Base-by-base conservation (phyloP, 495 filamentous ascomycete genomes). In the Neurospora discreta region DNA sequence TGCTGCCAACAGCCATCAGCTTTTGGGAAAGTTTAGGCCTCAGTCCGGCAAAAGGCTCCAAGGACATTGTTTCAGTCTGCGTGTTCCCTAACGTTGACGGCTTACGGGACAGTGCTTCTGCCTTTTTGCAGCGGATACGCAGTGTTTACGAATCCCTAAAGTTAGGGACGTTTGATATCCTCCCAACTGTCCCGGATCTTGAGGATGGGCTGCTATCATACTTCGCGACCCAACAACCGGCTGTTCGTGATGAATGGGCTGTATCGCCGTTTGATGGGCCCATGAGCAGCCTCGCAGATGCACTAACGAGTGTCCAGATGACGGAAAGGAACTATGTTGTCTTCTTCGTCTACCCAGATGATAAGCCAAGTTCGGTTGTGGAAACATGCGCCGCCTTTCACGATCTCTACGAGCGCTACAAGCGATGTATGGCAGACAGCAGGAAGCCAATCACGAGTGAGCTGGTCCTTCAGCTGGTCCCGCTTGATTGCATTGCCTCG, bases 1-100 rank as follows among this genome's bases (percentile, higher is more conserved):
- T 97, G 40, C 83, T 97, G 44, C 92, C 95, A 10, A 85, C 94
- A 7, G 91, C 92, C 2, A 78, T 97, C 10, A 78, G 86, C 0
- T 99, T 98, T 76, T 98, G 96, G 96, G 94, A 98, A 74, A 91
- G 90, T 30, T 85, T 98, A 72, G 91, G 92, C 6, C 86, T 99
- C 33, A 89, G 88, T 23, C 95, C 96, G 23, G 87, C 89, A 40
- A 87, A 89, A 78, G 93, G 93, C 1, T 73, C 84, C 2, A 99
- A 98, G 80, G 88, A 97, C 76, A 84, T 98, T 39, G 87, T 87
- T 11, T 88, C 90, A 15, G 89, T 93, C 75, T 96, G 93, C 75
- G 85, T 98, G n/a, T 91, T 91, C 76, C 93, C 94, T 9, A 79
- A 84, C 42, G 80, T 84, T 39, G 85, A 89, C 26, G 86, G 87